These are phyloP conservation scores for Pulveroboletus sp. DNA, from an alignment of 768 basidiomycete genomes.

Conservation along the genomic window DNA sequence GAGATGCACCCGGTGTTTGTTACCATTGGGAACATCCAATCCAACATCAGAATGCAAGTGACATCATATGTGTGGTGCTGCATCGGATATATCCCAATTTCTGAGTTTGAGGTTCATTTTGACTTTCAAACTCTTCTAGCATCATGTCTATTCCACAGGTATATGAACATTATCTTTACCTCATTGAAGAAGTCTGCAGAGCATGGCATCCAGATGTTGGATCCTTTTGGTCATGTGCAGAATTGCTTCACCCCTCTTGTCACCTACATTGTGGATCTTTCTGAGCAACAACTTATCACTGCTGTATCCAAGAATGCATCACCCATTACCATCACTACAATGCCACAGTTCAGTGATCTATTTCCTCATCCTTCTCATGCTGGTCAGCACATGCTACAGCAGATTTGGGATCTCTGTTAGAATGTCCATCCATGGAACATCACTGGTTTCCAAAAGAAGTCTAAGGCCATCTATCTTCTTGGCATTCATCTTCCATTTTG, in stretches of 20 bases:
- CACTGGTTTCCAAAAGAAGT: constrained; percentile 16
- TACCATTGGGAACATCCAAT: background rate
- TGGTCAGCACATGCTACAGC: background rate
- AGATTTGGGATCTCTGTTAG: background rate
- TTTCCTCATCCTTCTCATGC: constrained; percentile 2
- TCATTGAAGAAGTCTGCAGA: background rate
- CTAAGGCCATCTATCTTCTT: background rate
- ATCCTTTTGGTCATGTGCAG: constrained; percentile 12
- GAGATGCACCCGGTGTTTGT: background rate
- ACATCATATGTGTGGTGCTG: background rate
- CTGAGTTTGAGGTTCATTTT: background rate
- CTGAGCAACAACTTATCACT: too few species aligned
- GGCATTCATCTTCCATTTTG: constrained; percentile 1
- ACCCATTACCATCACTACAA: constrained; percentile 9
- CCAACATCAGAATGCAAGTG: background rate
- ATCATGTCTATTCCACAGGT: too few species aligned
- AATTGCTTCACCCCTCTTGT: constrained; percentile 11
- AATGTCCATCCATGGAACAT: constrained; percentile 24
- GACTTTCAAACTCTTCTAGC: too few species aligned
- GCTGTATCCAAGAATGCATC: constrained; percentile 14
- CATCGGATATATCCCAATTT: too few species aligned
- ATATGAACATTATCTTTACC: too few species aligned
- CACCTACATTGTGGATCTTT: constrained; percentile 14
- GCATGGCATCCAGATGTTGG: constrained; percentile 18
- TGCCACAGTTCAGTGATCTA: constrained; percentile 8